phyloP scores from a whole-genome alignment of 108 stramenopile genomes.

The Fragilaria crotonensis region DNA sequence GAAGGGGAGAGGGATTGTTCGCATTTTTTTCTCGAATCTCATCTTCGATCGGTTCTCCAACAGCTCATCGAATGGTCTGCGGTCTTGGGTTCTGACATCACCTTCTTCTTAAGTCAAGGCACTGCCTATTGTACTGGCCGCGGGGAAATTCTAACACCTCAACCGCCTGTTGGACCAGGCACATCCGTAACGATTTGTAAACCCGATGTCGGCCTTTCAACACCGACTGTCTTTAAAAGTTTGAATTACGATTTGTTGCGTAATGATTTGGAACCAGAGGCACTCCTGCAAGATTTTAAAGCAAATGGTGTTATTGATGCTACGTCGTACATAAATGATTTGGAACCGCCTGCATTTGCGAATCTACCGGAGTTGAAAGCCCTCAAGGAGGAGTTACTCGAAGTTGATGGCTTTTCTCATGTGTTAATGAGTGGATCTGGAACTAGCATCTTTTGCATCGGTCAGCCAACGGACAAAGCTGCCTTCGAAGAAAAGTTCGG shows the following conservation, averaged over 20 bases:
- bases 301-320: conserved; percentile 42
- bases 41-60: neutral
- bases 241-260: conserved; percentile 71
- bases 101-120: conserved; percentile 91
- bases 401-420: conserved; percentile 63
- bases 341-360: conserved; percentile 76
- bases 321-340: conserved; percentile 62
- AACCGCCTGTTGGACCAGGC: conserved; percentile 65
- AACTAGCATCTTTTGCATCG: conserved; percentile 80
- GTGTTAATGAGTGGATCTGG: conserved; percentile 87
- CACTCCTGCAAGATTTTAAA: conserved; percentile 53
- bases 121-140: conserved; percentile 95
- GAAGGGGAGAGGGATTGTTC: neutral
- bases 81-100: conserved; percentile 90
- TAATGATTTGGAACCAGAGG: conserved; percentile 55
- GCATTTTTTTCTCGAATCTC: neutral
- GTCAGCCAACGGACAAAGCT: conserved; percentile 55
- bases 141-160: conserved; percentile 87
- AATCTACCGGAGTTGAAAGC: conserved; percentile 57
- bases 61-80: conserved; percentile 91
- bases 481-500: conserved; percentile 51
- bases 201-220: conserved; percentile 83
- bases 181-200: conserved; percentile 78
- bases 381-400: conserved; percentile 49
- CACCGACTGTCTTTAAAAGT: conserved; percentile 86